Conservation (phyloP, 345 rosid genomes). For the Iberis pinnata region DNA sequence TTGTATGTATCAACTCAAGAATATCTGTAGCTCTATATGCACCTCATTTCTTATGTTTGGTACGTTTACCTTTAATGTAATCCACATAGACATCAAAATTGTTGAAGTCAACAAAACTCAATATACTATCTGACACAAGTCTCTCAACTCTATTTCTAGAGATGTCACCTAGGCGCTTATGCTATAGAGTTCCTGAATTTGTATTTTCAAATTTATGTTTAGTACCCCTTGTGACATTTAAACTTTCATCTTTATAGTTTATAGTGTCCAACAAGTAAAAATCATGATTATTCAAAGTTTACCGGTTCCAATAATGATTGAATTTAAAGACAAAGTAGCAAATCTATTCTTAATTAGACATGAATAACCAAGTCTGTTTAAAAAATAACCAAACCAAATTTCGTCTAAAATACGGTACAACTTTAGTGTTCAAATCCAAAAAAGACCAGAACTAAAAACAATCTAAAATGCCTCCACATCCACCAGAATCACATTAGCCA, state of each 20-base stretch:
- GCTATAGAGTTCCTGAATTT: not conserved
- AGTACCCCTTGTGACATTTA: not conserved
- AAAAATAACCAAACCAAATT: not conserved
- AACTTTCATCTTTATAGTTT: not conserved
- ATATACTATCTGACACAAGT: not conserved
- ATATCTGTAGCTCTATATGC: not conserved
- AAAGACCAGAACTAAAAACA: not conserved
- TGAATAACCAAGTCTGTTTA: not conserved
- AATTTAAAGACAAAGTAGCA: not conserved
- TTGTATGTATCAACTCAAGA: not conserved
- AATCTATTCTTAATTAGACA: not conserved
- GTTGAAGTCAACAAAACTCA: not conserved
- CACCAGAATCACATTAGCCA: not conserved
- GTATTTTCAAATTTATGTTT: not conserved
- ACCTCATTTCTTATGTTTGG: not conserved
- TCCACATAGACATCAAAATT: not conserved
- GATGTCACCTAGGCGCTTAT: not conserved
- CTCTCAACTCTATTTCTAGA: not conserved
- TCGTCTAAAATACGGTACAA: not conserved
- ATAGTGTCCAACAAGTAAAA: not conserved
- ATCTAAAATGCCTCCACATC: conserved; percentile 3
- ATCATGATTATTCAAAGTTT: not conserved
- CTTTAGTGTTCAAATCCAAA: not conserved
- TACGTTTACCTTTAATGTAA: not conserved
- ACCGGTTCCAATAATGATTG: not conserved